A percentile compares a stretch with the other conserved stretches of the same genome.
phyloP scores from a whole-genome alignment of 371 early-diverging fungal genomes.

The Thermomucor indicae-seudaticae region DNA sequence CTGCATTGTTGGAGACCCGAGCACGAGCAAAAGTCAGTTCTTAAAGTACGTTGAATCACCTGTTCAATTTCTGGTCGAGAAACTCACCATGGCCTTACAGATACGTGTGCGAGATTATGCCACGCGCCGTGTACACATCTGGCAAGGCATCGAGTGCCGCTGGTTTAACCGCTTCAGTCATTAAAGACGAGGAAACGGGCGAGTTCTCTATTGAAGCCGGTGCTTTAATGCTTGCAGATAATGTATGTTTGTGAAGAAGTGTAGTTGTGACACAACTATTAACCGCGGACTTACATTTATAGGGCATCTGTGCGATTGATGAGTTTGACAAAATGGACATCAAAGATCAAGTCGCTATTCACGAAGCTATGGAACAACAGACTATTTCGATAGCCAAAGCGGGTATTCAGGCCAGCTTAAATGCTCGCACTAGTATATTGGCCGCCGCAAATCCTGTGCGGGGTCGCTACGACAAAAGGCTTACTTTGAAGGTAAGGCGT shows the following conservation, averaged over 20 bases:
- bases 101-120: constrained; percentile 85
- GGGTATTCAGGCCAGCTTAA: constrained; percentile 98
- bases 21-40: constrained; percentile 98
- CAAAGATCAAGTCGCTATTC: constrained; percentile 99
- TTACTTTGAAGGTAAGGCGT: constrained; percentile 75
- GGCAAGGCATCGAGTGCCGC: constrained; percentile 99
- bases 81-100: constrained; percentile 18
- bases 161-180: constrained; percentile 98
- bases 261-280: not conserved
- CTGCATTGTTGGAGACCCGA: constrained; percentile 98
- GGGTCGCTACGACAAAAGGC: constrained; percentile 94
- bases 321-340: constrained; percentile 99
- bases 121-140: constrained; percentile 96
- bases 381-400: constrained; percentile 99
- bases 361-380: constrained; percentile 99
- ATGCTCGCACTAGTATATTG: constrained; percentile 97
- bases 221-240: constrained; percentile 99
- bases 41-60: constrained; percentile 64
- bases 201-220: constrained; percentile 99
- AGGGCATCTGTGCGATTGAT: constrained; percentile 99
- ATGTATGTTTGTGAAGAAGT: constrained; percentile 47
- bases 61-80: not conserved
- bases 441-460: constrained; percentile 99
- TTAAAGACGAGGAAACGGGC: constrained; percentile 98
- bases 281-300: constrained; percentile 1